Percentiles rank a stretch among this genome's conserved stretches.
Conservation (phyloP, 1,284 basidiomycete genomes). For the Ustilago xerochloae region DNA sequence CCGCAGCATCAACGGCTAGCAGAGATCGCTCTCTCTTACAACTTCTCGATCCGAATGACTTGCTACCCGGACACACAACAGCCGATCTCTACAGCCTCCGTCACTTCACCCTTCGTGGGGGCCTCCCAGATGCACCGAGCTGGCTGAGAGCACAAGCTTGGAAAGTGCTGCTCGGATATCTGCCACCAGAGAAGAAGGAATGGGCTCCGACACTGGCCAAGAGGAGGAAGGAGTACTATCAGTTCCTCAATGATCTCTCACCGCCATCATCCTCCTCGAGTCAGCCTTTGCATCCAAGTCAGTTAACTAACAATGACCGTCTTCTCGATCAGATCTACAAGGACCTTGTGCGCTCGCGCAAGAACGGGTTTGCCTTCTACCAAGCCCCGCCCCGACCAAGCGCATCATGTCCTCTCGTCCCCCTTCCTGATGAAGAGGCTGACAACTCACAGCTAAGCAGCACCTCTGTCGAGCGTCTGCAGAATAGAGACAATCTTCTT, state of each 20-base stretch:
- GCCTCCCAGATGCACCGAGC: slow-evolving; percentile 43
- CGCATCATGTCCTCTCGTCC: slow-evolving; percentile 43
- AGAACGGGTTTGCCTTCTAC: slow-evolving; percentile 63
- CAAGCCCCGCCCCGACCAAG: slow-evolving; percentile 38
- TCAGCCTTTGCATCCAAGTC: not conserved
- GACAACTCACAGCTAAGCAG: not conserved
- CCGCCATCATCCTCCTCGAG: slow-evolving; percentile 5
- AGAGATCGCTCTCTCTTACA: slow-evolving; percentile 43
- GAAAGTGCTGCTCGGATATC: slow-evolving; percentile 62
- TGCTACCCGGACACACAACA: slow-evolving; percentile 58
- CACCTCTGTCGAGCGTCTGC: slow-evolving; percentile 10
- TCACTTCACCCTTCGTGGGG: slow-evolving; percentile 54
- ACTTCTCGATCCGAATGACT: slow-evolving; percentile 55
- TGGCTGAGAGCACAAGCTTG: slow-evolving; percentile 66
- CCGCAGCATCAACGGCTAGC: slow-evolving; percentile 10
- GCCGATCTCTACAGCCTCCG: slow-evolving; percentile 60
- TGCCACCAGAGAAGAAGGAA: slow-evolving; percentile 60
- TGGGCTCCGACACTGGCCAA: slow-evolving; percentile 53
- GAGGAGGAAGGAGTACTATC: slow-evolving; percentile 59
- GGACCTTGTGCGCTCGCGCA: slow-evolving; percentile 56
- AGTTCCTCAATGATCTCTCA: slow-evolving; percentile 58
- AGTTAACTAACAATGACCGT: slow-evolving; percentile 44
- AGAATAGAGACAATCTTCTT: slow-evolving; percentile 30
- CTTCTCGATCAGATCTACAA: slow-evolving; percentile 64
- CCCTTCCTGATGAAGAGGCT: slow-evolving; percentile 1